phyloP scores from a whole-genome alignment of 2,329 filamentous ascomycete genomes.

The Verticillium nonalfalfae region DNA sequence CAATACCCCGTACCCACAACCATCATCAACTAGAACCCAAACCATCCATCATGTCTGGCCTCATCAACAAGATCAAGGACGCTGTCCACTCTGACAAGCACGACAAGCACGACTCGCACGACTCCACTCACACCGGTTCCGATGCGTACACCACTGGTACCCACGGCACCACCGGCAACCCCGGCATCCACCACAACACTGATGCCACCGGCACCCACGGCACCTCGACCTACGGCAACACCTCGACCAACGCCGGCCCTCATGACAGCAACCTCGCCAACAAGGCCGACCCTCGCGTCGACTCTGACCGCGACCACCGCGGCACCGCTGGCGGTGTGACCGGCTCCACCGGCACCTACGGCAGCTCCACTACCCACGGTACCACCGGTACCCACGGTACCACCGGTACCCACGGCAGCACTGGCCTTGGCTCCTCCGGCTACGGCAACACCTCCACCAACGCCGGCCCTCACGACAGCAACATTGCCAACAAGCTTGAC shows the following conservation, averaged over 20 bases:
- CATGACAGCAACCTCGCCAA: constrained; percentile 33
- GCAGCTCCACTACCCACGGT: constrained; percentile 17
- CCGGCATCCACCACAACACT: constrained; percentile 30
- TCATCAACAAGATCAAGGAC: constrained; percentile 56
- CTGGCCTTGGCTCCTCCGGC: constrained; percentile 17
- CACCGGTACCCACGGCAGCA: constrained; percentile 22
- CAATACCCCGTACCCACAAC: constrained; percentile 9
- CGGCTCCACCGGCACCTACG: constrained; percentile 9
- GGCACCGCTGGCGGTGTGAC: constrained; percentile 4
- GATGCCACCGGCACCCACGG: constrained; percentile 1
- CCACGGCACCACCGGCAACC: constrained; percentile 16
- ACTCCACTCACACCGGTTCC: constrained; percentile 5
- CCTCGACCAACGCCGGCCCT: constrained; percentile 22
- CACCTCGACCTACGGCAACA: constrained; percentile 19
- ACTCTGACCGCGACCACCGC: constrained; percentile 32
- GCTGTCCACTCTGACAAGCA: constrained; percentile 38
- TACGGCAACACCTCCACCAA: constrained; percentile 7
- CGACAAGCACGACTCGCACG: constrained; percentile 13
- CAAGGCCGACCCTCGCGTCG: constrained; percentile 40
- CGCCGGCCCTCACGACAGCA: constrained; percentile 38
- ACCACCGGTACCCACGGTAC: neutral
- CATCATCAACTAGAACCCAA: neutral
- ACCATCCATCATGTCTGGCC: constrained; percentile 43
- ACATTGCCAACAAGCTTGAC: constrained; percentile 43
- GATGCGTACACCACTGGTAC: constrained; percentile 13